Percentiles rank a stretch among this genome's conserved stretches.
These are phyloP conservation scores for Vitis vinifera DNA, from an alignment of 164 flowering plant species.

Conservation along the genomic window DNA sequence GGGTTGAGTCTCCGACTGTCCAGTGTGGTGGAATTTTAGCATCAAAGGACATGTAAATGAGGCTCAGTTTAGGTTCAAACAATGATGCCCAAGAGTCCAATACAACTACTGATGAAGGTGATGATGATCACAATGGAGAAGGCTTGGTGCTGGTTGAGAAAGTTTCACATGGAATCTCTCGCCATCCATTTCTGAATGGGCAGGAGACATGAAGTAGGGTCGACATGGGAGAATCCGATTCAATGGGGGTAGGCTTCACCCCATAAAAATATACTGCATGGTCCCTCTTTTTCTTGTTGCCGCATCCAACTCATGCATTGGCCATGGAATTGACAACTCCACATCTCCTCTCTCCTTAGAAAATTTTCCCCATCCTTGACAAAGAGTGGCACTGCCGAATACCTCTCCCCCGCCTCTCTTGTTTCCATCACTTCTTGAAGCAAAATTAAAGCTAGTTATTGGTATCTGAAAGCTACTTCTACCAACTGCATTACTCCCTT, in stretches of 20 bases:
- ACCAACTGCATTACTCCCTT: too few species aligned
- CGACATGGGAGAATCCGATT: slow-evolving; percentile 21
- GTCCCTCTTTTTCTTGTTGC: slow-evolving; percentile 26
- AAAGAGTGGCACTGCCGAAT: not conserved
- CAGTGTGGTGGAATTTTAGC: too few species aligned
- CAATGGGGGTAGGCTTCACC: slow-evolving; percentile 20
- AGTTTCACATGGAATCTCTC: slow-evolving; percentile 3
- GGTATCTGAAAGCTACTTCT: too few species aligned
- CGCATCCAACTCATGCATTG: slow-evolving; percentile 15
- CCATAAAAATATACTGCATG: slow-evolving; percentile 9
- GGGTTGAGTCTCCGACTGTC: too few species aligned
- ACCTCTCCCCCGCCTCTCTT: not conserved
- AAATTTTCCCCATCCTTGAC: not conserved
- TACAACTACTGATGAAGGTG: too few species aligned
- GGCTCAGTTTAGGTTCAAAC: too few species aligned
- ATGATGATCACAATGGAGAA: too few species aligned
- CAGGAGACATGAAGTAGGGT: slow-evolving; percentile 1
- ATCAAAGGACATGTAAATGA: too few species aligned
- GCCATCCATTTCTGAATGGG: not conserved
- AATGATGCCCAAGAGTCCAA: too few species aligned
- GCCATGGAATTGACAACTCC: slow-evolving; percentile 12
- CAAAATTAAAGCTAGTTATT: not conserved
- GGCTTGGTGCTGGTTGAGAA: not conserved
- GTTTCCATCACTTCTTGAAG: not conserved
- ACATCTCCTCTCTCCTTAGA: not conserved